Percentiles rank a stretch among this genome's conserved stretches.
phyloP scores from a whole-genome alignment of 257 asterid species.

The Marsdenia floribunda region DNA sequence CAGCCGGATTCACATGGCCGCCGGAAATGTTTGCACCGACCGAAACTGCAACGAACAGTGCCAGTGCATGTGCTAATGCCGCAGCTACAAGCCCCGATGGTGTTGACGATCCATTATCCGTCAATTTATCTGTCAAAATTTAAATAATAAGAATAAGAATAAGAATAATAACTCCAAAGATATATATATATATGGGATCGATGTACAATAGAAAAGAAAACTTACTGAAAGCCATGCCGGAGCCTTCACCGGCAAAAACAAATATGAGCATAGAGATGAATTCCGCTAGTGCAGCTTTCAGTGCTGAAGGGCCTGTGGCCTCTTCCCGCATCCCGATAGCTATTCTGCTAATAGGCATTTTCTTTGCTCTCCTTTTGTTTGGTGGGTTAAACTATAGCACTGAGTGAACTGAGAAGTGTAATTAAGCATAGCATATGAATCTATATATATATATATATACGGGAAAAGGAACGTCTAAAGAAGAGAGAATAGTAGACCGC shows the following conservation, averaged over 20 bases:
- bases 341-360: constrained; percentile 27
- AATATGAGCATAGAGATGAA: constrained; percentile 38
- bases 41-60: constrained; percentile 35
- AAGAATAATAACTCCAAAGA: too few species aligned
- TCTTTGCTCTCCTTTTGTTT: not conserved
- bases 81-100: constrained; percentile 30
- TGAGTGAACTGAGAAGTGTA: not conserved
- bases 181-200: too few species aligned
- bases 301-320: constrained; percentile 31
- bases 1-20: constrained; percentile 44
- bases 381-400: not conserved
- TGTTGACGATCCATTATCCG: constrained; percentile 18
- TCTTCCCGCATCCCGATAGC: constrained; percentile 28
- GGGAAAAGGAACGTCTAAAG: too few species aligned
- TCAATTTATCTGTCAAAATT: constrained; percentile 21
- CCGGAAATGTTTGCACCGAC: constrained; percentile 40
- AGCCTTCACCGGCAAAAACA: constrained; percentile 36
- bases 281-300: constrained; percentile 31
- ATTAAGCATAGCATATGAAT: not conserved
- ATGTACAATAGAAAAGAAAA: not conserved
- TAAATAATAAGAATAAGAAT: not conserved
- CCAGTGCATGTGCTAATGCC: constrained; percentile 32
- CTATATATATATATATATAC: not conserved
- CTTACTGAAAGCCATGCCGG: constrained; percentile 37
- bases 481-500: not conserved